A percentile compares a stretch with the other conserved stretches of the same genome.
phyloP scores from a whole-genome alignment of 179 eudicot genomes.

The Drosera spatulata region DNA sequence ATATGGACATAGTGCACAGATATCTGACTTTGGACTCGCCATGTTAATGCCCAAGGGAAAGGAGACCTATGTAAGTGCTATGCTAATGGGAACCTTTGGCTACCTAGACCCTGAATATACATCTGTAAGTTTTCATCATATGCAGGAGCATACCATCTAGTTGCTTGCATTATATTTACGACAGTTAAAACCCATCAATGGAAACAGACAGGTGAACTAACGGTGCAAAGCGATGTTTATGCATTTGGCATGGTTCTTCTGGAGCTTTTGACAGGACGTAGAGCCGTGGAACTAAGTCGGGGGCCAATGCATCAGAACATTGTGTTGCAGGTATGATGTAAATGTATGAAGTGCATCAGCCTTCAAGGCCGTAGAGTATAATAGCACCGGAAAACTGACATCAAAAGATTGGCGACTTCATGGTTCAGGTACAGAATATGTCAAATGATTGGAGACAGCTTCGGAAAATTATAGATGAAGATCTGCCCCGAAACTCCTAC shows the following conservation, averaged over 20 bases:
- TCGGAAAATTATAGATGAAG: conserved; percentile 74
- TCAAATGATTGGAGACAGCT: conserved; percentile 67
- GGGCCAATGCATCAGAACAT: conserved; percentile 91
- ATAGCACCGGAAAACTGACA: conserved; percentile 3
- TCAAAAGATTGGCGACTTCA: not conserved
- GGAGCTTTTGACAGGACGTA: conserved; percentile 86
- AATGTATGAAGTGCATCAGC: not conserved
- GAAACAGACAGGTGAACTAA: conserved; percentile 91
- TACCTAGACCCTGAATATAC: conserved; percentile 94
- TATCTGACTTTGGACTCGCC: conserved; percentile 95
- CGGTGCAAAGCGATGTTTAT: conserved; percentile 93
- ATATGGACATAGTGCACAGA: conserved; percentile 21
- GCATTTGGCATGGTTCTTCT: conserved; percentile 96
- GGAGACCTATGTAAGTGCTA: conserved; percentile 66
- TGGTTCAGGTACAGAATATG: conserved; percentile 61
- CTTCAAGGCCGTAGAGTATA: not conserved
- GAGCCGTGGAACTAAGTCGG: conserved; percentile 84
- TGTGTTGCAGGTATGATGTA: conserved; percentile 55
- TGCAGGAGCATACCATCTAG: not conserved
- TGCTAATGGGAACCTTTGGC: conserved; percentile 91
- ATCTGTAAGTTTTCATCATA: conserved; percentile 36
- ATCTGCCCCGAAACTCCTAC: conserved; percentile 68
- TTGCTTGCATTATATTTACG: not conserved
- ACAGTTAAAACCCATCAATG: conserved; percentile 6
- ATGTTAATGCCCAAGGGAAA: conserved; percentile 96